phyloP scores from a whole-genome alignment of 768 basidiomycete genomes.

The Candolleomyces efflorescens region DNA sequence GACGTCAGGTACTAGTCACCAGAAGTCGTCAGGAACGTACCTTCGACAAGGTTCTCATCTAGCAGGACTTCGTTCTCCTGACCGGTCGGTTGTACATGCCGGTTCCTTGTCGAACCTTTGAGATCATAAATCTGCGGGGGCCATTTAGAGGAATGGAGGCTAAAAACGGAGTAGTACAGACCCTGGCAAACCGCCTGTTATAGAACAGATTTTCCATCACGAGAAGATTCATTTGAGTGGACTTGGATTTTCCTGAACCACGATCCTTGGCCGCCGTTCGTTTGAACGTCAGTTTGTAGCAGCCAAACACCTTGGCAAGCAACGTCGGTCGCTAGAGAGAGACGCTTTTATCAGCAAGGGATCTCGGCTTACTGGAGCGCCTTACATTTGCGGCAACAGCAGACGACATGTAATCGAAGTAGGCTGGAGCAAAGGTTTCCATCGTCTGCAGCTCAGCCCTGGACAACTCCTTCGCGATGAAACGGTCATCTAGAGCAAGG shows the following conservation, averaged over 20 bases:
- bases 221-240: slow-evolving; percentile 89
- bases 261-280: slow-evolving; percentile 73
- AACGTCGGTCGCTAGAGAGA: slow-evolving; percentile 77
- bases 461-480: slow-evolving; percentile 97
- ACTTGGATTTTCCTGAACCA: slow-evolving; percentile 61
- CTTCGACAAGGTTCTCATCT: slow-evolving; percentile 93
- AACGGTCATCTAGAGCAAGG: slow-evolving; percentile 76
- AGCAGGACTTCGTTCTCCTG: slow-evolving; percentile 90
- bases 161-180: slow-evolving; percentile 25
- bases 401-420: slow-evolving; percentile 98
- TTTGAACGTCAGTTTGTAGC: slow-evolving; percentile 89
- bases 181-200: slow-evolving; percentile 85
- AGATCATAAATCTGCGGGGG: slow-evolving; percentile 82
- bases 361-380: slow-evolving; percentile 10
- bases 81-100: slow-evolving; percentile 88
- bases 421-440: slow-evolving; percentile 95
- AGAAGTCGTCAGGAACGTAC: slow-evolving; percentile 37
- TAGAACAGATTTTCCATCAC: slow-evolving; percentile 99
- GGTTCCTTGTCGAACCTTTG: slow-evolving; percentile 93
- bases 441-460: slow-evolving; percentile 88
- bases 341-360: slow-evolving; percentile 5
- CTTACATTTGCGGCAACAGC: slow-evolving; percentile 80
- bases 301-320: slow-evolving; percentile 94
- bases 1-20: slow-evolving; percentile 4
- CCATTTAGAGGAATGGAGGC: slow-evolving; percentile 29